Evolutionary conservation across 1,139 yeast species (phyloP), one percentile per base, ranked within the genome.

Genomic region (Candida dubliniensis): DNA sequence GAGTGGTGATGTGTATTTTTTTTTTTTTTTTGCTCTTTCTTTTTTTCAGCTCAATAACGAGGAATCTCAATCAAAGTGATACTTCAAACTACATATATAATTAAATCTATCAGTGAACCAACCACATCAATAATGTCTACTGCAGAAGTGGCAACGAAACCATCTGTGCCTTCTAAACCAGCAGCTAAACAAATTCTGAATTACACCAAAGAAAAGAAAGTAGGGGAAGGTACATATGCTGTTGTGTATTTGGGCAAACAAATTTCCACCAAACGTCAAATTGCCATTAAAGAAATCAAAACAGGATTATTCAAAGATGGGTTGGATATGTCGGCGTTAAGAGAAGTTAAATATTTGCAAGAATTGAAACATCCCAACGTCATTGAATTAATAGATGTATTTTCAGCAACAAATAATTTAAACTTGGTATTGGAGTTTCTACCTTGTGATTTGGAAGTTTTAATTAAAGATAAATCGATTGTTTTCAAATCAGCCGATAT

Each of bases 191-290:
- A 38, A 32, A 10, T 30, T 34, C 49, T 37, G 24, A 61, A 60
- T 43, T 74, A 74, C 54, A 63, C 76, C 33, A 74, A 73, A 64
- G 95, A 88, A 48, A 81, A 79, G 54, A 91, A 91, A 62, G 97
- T 93, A 25, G 99, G 99, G 60, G 99, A 95, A 69, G 99, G 99
- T 67, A 95, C 99, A 0, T 95, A 93, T 72, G 99, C 99, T 38
- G 96, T 91, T 47, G 99, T 95, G 2, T 93, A 87, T 59, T 74
- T 93, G 13, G 98, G 96, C 1, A 77, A 76, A 46, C 84, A 82
- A 54, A 56, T 77, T 23, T 66, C 79, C 33, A 74, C 83, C 9
- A 67, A 71, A 13, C 67, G 93, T 43, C 74, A 76, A 45, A 84
- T 93, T 31, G 99, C 99, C 54, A 85, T 95, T 52, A 95, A 95